A percentile compares a stretch with the other conserved stretches of the same genome.
Conservation (phyloP, 106 monocot species). For the Narthecium ossifragum region DNA sequence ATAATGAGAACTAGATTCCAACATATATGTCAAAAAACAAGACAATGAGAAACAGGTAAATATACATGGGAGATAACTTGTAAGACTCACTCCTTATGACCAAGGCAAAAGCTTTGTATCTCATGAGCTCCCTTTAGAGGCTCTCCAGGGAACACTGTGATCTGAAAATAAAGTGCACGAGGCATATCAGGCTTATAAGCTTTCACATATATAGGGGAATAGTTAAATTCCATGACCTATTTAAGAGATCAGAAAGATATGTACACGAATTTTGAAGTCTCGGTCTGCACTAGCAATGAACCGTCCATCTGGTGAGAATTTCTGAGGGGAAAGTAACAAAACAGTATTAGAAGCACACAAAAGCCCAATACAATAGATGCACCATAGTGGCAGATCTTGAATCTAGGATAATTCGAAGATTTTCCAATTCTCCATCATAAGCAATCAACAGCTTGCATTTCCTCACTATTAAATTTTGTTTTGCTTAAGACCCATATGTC, state of each 20-base stretch:
- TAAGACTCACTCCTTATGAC: slow-evolving; percentile 82
- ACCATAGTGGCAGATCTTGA: too few relatives aligned
- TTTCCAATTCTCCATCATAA: too few relatives aligned
- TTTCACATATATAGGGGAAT: neutral
- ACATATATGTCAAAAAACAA: neutral
- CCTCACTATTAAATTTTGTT: too few relatives aligned
- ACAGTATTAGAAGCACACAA: too few relatives aligned
- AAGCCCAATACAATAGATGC: too few relatives aligned
- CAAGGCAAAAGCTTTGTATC: slow-evolving; percentile 98
- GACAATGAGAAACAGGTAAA: neutral
- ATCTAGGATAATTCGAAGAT: too few relatives aligned
- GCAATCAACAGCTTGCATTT: too few relatives aligned
- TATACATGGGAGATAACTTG: neutral
- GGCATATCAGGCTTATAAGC: neutral
- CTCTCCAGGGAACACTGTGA: slow-evolving; percentile 55
- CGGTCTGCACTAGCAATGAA: slow-evolving; percentile 94
- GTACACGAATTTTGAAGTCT: slow-evolving; percentile 97
- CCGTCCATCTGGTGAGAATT: slow-evolving; percentile 76
- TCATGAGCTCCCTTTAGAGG: slow-evolving; percentile 76
- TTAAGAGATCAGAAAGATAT: neutral
- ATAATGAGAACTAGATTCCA: too few relatives aligned
- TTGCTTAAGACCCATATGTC: too few relatives aligned
- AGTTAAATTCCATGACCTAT: neutral
- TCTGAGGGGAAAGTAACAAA: too few relatives aligned
- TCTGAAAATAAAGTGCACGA: slow-evolving; percentile 25